A percentile compares a stretch with the other conserved stretches of the same genome.
Evolutionary conservation across 2,329 filamentous ascomycete genomes (phyloP).

Genomic region (Scytalidium lignicola): DNA sequence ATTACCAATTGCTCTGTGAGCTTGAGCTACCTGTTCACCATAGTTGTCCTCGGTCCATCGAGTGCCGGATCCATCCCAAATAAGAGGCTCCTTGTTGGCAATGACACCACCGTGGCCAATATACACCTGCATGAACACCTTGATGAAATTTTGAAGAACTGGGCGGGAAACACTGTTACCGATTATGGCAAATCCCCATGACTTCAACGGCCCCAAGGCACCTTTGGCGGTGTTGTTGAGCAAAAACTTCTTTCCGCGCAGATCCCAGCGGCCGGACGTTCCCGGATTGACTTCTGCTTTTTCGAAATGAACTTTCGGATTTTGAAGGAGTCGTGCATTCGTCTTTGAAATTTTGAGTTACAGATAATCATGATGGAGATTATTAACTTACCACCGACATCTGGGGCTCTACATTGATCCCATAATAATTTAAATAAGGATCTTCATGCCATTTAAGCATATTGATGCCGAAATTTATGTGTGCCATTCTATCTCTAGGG

Average conservation of each 20-base stretch:
- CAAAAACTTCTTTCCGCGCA: conserved; percentile 76
- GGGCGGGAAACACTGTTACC: conserved; percentile 46
- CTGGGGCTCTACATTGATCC: conserved; percentile 59
- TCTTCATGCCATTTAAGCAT: conserved; percentile 67
- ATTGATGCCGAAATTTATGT: conserved; percentile 63
- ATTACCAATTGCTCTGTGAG: conserved; percentile 15
- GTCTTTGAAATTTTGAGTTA: conserved; percentile 33
- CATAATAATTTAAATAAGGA: conserved; percentile 65
- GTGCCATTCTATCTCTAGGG: conserved; percentile 60
- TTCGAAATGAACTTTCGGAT: conserved; percentile 65
- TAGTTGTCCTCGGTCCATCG: conserved; percentile 7
- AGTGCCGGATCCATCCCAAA: conserved; percentile 18
- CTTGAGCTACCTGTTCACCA: conserved; percentile 7
- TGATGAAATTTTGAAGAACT: conserved; percentile 46
- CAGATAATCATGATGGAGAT: neutral
- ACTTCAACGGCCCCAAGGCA: conserved; percentile 45
- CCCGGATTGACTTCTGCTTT: conserved; percentile 50
- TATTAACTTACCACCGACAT: conserved; percentile 47
- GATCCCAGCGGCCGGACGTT: conserved; percentile 75
- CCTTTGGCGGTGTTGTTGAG: conserved; percentile 45
- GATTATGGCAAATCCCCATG: conserved; percentile 72
- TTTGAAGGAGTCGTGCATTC: conserved; percentile 64
- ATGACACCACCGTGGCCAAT: conserved; percentile 56
- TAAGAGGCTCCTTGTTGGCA: conserved; percentile 37
- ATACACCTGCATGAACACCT: conserved; percentile 58